Evolutionary conservation across 345 rosid genomes (phyloP), one percentile per base, ranked within the genome.

Genomic region (Microthlaspi erraticum): DNA sequence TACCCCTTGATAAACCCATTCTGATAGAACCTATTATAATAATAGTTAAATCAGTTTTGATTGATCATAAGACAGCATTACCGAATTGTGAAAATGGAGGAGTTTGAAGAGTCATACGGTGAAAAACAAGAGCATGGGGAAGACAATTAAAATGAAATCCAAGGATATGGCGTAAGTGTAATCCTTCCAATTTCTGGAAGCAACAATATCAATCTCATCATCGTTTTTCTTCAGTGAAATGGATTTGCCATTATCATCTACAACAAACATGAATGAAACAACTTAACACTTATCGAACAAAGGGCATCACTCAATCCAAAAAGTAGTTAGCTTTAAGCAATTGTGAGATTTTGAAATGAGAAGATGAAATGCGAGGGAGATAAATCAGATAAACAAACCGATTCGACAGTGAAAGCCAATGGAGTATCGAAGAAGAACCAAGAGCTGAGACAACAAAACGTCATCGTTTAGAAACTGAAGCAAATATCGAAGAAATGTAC

Each of bases 1-100:
- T 13, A 78, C 37, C n/a, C 81, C 76, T n/a, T 55, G 6, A 76
- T 80, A 84, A 46, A 71, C 81, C 92, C 94, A 86, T 46, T 91
- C 89, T 16, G 97, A 79, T 10, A 93, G 78, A 82, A 89, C 89
- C 98, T 93, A 78, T 17, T 56, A 60, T 17, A 58, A 66, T 39
- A 60, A 62, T 32, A 52, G 45, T 1, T 19, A 49, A 54, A 69
- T 4, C 11, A 53, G 17, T 37, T 70, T 19, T n/a, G 3, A 23
- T 3, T 31, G 45, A 18, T 38, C 55, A 66, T 41, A 51, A 67
- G 39, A 60, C 14, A 20, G 0, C 43, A 42, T 50, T 9, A 18
- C 12, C 2, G 3, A 34, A 1, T 45, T 17, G 16, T 7, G 10
- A 38, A 37, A 59, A 12, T 42, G 12, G 1, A 53, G 52, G n/a